These are phyloP conservation scores for Aaosphaeria pasadenensis DNA, from an alignment of 2,329 filamentous ascomycete genomes.

Conservation along the genomic window DNA sequence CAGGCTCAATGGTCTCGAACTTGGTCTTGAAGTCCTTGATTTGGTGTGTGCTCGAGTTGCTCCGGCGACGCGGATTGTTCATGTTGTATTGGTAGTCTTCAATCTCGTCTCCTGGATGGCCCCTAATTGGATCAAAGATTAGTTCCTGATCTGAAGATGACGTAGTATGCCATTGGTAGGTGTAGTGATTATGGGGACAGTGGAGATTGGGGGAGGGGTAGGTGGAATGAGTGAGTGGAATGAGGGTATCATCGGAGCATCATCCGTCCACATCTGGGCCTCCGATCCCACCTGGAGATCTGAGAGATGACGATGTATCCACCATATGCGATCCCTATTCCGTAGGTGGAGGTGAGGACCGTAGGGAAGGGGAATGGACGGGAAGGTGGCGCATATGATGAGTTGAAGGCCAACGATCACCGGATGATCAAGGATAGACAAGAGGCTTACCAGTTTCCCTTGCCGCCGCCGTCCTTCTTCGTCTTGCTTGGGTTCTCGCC, in stretches of 20 bases:
- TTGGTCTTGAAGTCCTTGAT: slow-evolving; percentile 89
- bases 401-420: no score
- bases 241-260: not conserved
- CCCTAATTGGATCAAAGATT: slow-evolving; percentile 55
- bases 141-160: not conserved
- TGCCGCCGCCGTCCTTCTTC: slow-evolving; percentile 94
- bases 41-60: slow-evolving; percentile 78
- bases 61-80: slow-evolving; percentile 82
- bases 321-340: no score
- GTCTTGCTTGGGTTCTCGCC: slow-evolving; percentile 86
- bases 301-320: no score
- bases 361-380: not conserved
- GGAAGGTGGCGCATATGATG: no score
- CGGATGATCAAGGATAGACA: slow-evolving; percentile 2
- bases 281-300: no score
- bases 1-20: slow-evolving; percentile 85
- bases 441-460: slow-evolving; percentile 80
- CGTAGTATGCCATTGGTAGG: slow-evolving; percentile 11
- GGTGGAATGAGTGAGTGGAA: slow-evolving; percentile 1
- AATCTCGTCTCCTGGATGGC: slow-evolving; percentile 76
- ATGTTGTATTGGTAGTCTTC: slow-evolving; percentile 82
- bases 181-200: not conserved
- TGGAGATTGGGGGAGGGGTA: slow-evolving; percentile 8
- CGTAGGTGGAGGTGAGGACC: slow-evolving; percentile 1
- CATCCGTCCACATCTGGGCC: no score